These are phyloP conservation scores for Phytophthora boehmeriae DNA, from an alignment of 352 stramenopile genomes.

Conservation along the genomic window DNA sequence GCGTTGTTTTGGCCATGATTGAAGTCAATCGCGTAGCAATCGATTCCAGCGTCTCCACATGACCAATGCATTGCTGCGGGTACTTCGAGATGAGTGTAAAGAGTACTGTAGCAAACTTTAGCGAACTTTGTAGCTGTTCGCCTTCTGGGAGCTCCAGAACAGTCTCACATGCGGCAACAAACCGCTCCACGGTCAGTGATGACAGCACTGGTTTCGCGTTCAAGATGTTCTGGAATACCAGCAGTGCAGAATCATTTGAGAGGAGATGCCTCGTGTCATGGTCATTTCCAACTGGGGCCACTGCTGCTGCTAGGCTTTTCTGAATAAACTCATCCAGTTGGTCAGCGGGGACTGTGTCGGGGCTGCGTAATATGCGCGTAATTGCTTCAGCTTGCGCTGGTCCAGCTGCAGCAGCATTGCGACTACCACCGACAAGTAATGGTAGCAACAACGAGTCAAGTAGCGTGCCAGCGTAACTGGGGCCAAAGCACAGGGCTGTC, in stretches of 20 bases:
- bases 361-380: conserved; percentile 61
- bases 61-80: conserved; percentile 45
- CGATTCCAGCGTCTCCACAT: conserved; percentile 51
- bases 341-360: conserved; percentile 48
- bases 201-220: conserved; percentile 63
- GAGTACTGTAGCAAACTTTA: conserved; percentile 70
- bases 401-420: conserved; percentile 27
- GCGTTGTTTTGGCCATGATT: conserved; percentile 68
- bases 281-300: neutral
- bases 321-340: conserved; percentile 57
- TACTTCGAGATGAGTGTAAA: conserved; percentile 75
- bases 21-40: conserved; percentile 54
- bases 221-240: conserved; percentile 80
- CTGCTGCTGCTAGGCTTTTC: conserved; percentile 27
- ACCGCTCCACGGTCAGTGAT: conserved; percentile 46
- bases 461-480: conserved; percentile 49
- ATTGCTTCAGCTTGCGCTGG: conserved; percentile 70
- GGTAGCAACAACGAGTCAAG: conserved; percentile 63
- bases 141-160: conserved; percentile 42
- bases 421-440: conserved; percentile 38
- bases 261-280: conserved; percentile 43
- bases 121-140: conserved; percentile 40
- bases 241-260: conserved; percentile 63
- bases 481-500: conserved; percentile 55
- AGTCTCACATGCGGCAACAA: conserved; percentile 50